These are phyloP conservation scores for Aristolochia californica DNA, from an alignment of 164 flowering plant genomes.

Conservation along the genomic window DNA sequence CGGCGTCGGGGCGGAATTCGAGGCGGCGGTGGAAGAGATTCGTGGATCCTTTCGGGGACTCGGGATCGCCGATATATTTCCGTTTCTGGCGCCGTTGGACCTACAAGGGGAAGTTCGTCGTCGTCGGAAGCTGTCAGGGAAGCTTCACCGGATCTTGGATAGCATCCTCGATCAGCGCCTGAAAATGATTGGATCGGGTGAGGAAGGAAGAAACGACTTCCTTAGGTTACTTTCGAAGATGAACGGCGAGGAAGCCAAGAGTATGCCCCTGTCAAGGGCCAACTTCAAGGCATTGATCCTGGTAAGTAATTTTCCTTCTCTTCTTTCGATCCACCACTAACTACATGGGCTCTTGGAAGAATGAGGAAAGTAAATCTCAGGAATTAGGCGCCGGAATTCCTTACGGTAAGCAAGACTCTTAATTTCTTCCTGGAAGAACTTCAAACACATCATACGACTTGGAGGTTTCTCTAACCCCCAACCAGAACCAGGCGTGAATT, in stretches of 20 bases:
- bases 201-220: slow-evolving; percentile 23
- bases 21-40: slow-evolving; percentile 19
- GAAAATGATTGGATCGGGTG: slow-evolving; percentile 16
- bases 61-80: slow-evolving; percentile 38
- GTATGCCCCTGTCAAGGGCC: background rate
- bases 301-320: background rate
- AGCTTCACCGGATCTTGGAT: slow-evolving; percentile 23
- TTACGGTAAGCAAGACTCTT: no score
- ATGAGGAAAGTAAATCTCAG: no score
- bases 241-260: background rate
- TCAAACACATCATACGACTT: no score
- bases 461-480: no score
- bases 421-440: no score
- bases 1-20: slow-evolving; percentile 25
- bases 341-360: no score
- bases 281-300: background rate
- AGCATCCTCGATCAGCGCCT: slow-evolving; percentile 11
- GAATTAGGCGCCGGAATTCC: no score
- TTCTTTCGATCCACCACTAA: no score
- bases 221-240: slow-evolving; percentile 27
- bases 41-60: slow-evolving; percentile 24
- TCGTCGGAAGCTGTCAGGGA: slow-evolving; percentile 7
- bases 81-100: slow-evolving; percentile 31
- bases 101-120: slow-evolving; percentile 29
- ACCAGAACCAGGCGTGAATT: no score